Evolutionary conservation across 2,329 filamentous ascomycete species (phyloP).

Genomic region (Chaetoscypha palmicola): DNA sequence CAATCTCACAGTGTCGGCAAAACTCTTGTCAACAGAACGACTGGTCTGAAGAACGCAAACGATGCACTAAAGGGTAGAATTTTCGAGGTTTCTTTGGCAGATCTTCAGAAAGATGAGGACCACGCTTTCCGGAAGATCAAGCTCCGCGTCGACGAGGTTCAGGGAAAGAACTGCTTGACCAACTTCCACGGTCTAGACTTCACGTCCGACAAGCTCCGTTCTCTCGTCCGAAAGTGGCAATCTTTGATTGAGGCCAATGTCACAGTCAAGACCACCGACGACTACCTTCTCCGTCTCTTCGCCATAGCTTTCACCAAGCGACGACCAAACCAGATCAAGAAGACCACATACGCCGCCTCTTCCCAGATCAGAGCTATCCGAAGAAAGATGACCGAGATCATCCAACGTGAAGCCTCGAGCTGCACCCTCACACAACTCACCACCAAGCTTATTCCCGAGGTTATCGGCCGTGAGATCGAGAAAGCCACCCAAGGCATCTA

Average conservation of each 20-base stretch:
- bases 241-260: slow-evolving; percentile 98
- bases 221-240: slow-evolving; percentile 99
- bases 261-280: slow-evolving; percentile 99
- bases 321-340: slow-evolving; percentile 99
- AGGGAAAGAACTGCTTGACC: slow-evolving; percentile 99
- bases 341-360: slow-evolving; percentile 96
- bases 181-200: slow-evolving; percentile 99
- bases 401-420: slow-evolving; percentile 87
- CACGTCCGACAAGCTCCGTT: slow-evolving; percentile 99
- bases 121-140: slow-evolving; percentile 99
- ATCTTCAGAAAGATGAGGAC: slow-evolving; percentile 99
- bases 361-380: slow-evolving; percentile 97
- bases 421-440: slow-evolving; percentile 95
- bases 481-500: slow-evolving; percentile 99
- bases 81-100: slow-evolving; percentile 96
- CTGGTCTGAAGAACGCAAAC: slow-evolving; percentile 99
- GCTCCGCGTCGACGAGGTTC: slow-evolving; percentile 96
- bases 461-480: slow-evolving; percentile 99
- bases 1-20: slow-evolving; percentile 78
- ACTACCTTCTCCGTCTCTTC: slow-evolving; percentile 98
- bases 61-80: slow-evolving; percentile 98
- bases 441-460: slow-evolving; percentile 98
- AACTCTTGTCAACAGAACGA: slow-evolving; percentile 98
- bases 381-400: slow-evolving; percentile 99
- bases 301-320: slow-evolving; percentile 99